Percentiles rank a stretch among this genome's conserved stretches.
Conservation (phyloP, 305 asterid genomes). For the Euphrasia arctica region DNA sequence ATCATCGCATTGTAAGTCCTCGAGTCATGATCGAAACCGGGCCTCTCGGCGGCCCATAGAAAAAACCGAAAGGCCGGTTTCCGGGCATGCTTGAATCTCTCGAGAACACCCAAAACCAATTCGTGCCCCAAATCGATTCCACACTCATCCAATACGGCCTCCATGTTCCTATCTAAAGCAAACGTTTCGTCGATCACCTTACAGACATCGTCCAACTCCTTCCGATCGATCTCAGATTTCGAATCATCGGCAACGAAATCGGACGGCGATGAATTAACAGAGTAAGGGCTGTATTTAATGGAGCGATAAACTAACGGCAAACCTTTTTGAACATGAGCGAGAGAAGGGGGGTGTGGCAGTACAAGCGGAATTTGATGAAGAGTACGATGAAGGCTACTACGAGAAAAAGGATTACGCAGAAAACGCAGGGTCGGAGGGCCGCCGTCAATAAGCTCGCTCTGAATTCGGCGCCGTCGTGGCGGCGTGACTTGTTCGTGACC, state of each 20-base stretch:
- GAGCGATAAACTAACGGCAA: conserved; percentile 37
- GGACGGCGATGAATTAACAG: conserved; percentile 31
- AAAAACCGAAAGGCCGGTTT: conserved; percentile 92
- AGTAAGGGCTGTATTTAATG: conserved; percentile 35
- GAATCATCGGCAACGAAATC: conserved; percentile 32
- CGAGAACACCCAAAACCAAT: conserved; percentile 69
- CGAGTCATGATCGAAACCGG: conserved; percentile 58
- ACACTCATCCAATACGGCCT: conserved; percentile 79
- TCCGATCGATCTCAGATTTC: conserved; percentile 41
- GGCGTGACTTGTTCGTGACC: conserved; percentile 29
- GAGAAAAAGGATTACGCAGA: conserved; percentile 52
- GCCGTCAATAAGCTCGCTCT: conserved; percentile 56
- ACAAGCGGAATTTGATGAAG: conserved; percentile 61
- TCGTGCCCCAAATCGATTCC: conserved; percentile 57
- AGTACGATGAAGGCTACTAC: conserved; percentile 46
- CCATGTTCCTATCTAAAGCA: conserved; percentile 84
- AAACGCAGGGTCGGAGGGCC: conserved; percentile 76
- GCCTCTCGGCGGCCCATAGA: conserved; percentile 63
- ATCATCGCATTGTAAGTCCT: conserved; percentile 70
- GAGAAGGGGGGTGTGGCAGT: conserved; percentile 76
- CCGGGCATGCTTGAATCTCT: conserved; percentile 80
- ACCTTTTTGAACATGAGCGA: conserved; percentile 52
- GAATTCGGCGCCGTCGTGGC: conserved; percentile 41
- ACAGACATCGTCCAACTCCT: conserved; percentile 76
- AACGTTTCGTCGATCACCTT: conserved; percentile 77